phyloP scores from a whole-genome alignment of 2,329 filamentous ascomycete genomes.

The Ascochyta rabiei region DNA sequence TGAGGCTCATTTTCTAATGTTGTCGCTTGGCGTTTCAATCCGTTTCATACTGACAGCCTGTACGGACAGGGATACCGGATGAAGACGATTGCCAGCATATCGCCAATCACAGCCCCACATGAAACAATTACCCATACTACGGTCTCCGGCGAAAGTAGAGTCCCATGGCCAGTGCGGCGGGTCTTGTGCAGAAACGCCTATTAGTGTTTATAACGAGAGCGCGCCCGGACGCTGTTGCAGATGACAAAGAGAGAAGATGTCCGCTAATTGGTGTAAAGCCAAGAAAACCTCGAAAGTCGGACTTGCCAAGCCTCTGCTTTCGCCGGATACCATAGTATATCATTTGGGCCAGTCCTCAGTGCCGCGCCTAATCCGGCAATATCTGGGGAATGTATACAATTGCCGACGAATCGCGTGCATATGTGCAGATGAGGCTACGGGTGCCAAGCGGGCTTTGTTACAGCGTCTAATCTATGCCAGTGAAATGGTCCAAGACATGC shows the following conservation, averaged over 20 bases:
- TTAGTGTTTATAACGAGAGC: too few relatives aligned
- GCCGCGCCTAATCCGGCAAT: slow-evolving; percentile 25
- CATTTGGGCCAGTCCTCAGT: slow-evolving; percentile 19
- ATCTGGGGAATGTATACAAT: slow-evolving; percentile 21
- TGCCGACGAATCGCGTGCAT: slow-evolving; percentile 20
- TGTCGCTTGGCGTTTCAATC: slow-evolving; percentile 18
- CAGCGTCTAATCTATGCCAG: slow-evolving; percentile 29
- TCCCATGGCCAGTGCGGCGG: too few relatives aligned
- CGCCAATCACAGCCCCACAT: slow-evolving; percentile 21
- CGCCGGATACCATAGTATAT: too few relatives aligned
- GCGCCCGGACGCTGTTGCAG: too few relatives aligned
- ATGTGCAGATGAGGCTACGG: slow-evolving; percentile 17
- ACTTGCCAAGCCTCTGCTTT: too few relatives aligned
- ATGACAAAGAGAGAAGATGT: too few relatives aligned
- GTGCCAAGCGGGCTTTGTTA: slow-evolving; percentile 28
- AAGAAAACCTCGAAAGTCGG: too few relatives aligned
- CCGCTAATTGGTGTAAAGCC: too few relatives aligned
- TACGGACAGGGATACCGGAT: slow-evolving; percentile 11
- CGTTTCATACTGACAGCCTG: slow-evolving; percentile 12
- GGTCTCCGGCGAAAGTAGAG: too few relatives aligned
- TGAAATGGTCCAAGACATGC: slow-evolving; percentile 15
- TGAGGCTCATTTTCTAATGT: background rate
- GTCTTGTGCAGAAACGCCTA: too few relatives aligned
- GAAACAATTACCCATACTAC: slow-evolving; percentile 19
- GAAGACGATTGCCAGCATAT: slow-evolving; percentile 8